A percentile compares a stretch with the other conserved stretches of the same genome.
phyloP scores from a whole-genome alignment of 306 rosid species.

The Pyrus pyrifolia region DNA sequence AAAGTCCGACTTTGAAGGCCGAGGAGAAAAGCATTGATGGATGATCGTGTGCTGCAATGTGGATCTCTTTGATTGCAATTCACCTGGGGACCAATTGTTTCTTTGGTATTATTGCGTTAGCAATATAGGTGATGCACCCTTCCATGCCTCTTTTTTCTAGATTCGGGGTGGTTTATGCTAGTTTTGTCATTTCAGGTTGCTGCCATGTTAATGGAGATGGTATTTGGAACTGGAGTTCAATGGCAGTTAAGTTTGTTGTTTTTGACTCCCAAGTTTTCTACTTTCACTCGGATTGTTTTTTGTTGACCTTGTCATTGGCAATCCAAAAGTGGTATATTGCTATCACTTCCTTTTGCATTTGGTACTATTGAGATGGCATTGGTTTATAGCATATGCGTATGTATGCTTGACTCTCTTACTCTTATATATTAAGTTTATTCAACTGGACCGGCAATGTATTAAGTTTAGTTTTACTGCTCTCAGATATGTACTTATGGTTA shows the following conservation, averaged over 20 bases:
- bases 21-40: conserved; percentile 52
- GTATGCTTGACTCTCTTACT: conserved; percentile 6
- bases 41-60: conserved; percentile 29
- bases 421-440: not conserved
- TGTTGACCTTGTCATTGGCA: conserved; percentile 26
- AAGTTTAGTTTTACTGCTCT: not conserved
- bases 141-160: conserved; percentile 21
- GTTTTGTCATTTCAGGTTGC: conserved; percentile 80
- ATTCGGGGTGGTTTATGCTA: conserved; percentile 41
- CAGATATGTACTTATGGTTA: not conserved
- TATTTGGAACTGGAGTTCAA: conserved; percentile 63
- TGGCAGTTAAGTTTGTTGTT: conserved; percentile 98
- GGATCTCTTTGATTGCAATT: conserved; percentile 25
- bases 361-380: conserved; percentile 22
- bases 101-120: conserved; percentile 47
- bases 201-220: conserved; percentile 61
- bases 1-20: conserved; percentile 45
- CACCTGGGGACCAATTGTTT: conserved; percentile 34
- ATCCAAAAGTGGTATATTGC: conserved; percentile 18
- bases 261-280: conserved; percentile 44
- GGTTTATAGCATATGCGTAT: conserved; percentile 25
- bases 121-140: conserved; percentile 42
- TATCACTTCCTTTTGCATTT: conserved; percentile 33
- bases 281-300: conserved; percentile 39
- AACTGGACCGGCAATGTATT: not conserved